Evolutionary conservation across 148 eudicot genomes (phyloP), one percentile per base, ranked within the genome.

Genomic region (Vaccinium vitisidaea): DNA sequence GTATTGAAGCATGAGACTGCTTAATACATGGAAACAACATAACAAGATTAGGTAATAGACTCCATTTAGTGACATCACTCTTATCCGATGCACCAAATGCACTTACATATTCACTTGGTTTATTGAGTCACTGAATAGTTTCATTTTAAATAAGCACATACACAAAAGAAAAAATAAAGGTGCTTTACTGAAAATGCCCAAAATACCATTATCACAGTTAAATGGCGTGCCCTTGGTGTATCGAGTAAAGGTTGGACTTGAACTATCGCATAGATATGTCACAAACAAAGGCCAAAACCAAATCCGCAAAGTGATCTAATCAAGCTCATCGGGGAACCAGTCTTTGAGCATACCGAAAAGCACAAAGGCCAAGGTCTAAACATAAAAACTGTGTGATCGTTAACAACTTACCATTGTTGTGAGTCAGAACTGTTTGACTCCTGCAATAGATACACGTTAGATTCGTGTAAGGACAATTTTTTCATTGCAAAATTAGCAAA

Each of bases 321-420:
- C 30, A 49, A 76, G 74, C 83, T 63, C 23, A 46, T 59, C 14
- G 75, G 15, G 39, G 43, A 78, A 78, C 46, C 80, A 78, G 56
- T 53, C 18, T 78, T 49, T 52, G 6, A 49, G 16, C 15, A 1
- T 36, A 39, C 21, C 75, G n/a, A 70, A 13, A 63, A 12, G 74
- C 14, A 49, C 79, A 5, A 55, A 80, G 36, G 11, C 73, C 50
- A 21, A 13, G 2, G 16, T 39, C 39, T n/a, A 12, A 27, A 69
- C 74, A 27, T 25, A 27, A 69, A 25, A 69, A 69, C 1, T 65
- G 65, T 70, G 50, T 56, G 36, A 55, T 21, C 39, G 23, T 16
- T 81, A 21, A 49, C 50, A 85, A 81, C 84, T 75, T 55, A 85
- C 87, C 84, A 63, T 21, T 63, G 79, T 11, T 61, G 81, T 74